Evolutionary conservation across 768 basidiomycete species (phyloP), one percentile per base, ranked within the genome.

Genomic region (Leccinum truebloodii): DNA sequence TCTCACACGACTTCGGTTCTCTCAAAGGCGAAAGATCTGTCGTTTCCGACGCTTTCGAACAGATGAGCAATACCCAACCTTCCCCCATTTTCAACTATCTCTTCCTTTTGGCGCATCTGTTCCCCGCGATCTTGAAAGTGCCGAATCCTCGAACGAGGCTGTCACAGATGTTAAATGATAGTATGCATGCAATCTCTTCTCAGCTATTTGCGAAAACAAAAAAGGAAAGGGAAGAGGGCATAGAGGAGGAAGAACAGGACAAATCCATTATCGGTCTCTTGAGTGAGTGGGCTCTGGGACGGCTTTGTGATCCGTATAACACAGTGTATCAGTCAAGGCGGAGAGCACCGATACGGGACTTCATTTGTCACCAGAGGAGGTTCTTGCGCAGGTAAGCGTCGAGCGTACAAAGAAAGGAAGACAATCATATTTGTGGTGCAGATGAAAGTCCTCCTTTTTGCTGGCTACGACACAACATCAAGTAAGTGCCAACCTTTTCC

Each of bases 1-100:
- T 82, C 63, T 77, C 78, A 1, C 76, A 81, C 60, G 76, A 81
- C 66, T 82, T 82, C 59, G 76, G 70, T n/a, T 68, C 78, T 3
- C 74, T 81, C 14, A 67, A 71, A 8, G 80, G 80, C 8, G 67
- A 77, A 55, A 49, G 28, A 41, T 55, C 55, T 0, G 30, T 49
- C 5, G 49, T 59, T 6, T 37, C 59, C 12, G 60, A 68, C 6
- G 58, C 69, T 1, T 72, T 77, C 4, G 63, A 69, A 3, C 59
- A 59, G 5, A 67, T 68, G 28, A 67, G 66, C 44, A 70, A 75
- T 22, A 59, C 66, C 9, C 64, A 71, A 24, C 63, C 54, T 6
- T 61, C 69, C 57, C 69, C 69, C 18, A 14, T 65, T 18, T 59
- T 67, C 30, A 28, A 63, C 22, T 54, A 62, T 50, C 46, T 65